phyloP scores from a whole-genome alignment of 345 rosid genomes.

The Citrus glauca region DNA sequence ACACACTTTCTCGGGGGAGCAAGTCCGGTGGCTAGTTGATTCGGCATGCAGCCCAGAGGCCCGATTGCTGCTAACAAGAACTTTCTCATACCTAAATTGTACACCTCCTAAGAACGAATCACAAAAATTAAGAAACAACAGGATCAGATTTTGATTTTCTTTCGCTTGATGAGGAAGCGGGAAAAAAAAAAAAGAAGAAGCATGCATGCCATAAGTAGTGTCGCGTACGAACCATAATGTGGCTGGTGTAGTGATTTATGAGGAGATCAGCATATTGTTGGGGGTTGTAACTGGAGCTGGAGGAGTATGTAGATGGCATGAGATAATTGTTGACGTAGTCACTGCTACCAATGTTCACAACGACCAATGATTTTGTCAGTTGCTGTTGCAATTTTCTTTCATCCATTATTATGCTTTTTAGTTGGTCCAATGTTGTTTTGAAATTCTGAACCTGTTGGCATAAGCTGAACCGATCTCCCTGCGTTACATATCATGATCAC shows the following conservation, averaged over 20 bases:
- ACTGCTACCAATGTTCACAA: conserved; percentile 64
- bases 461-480: conserved; percentile 72
- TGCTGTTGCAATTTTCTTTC: conserved; percentile 25
- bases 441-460: conserved; percentile 60
- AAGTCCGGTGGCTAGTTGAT: conserved; percentile 41
- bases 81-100: conserved; percentile 59
- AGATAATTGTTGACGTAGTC: conserved; percentile 83
- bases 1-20: conserved; percentile 42
- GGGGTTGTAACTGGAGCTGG: conserved; percentile 47
- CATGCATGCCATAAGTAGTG: too few species aligned
- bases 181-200: fast-evolving
- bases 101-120: conserved; percentile 26
- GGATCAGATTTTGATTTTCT: not conserved
- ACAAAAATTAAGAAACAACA: not conserved
- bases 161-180: too few species aligned
- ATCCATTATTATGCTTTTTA: conserved; percentile 21
- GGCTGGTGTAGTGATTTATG: conserved; percentile 39
- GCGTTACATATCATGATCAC: not conserved
- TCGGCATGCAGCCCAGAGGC: conserved; percentile 65
- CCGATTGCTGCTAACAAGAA: conserved; percentile 57
- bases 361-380: conserved; percentile 53
- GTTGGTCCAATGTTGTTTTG: conserved; percentile 45
- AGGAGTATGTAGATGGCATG: conserved; percentile 47
- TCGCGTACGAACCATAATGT: conserved; percentile 36
- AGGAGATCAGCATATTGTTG: conserved; percentile 52